Evolutionary conservation across 2,329 filamentous ascomycete species (phyloP), one percentile per base, ranked within the genome.

Genomic region (Arthroderma sp.): DNA sequence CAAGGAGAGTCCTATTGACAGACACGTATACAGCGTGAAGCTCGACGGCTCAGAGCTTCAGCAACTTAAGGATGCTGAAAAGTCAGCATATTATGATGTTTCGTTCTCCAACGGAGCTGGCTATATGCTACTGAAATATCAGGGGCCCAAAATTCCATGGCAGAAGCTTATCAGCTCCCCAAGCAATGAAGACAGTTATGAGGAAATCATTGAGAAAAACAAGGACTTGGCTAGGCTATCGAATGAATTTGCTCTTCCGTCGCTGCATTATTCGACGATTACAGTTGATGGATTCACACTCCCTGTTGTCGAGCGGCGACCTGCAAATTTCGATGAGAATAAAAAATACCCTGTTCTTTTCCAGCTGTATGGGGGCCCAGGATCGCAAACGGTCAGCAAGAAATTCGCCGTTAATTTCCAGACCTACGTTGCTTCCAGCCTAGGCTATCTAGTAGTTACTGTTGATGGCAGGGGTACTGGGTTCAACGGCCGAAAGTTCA

Each of bases 331-430:
- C 68, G 81, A 90, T 69, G 77, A 82, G 17, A 84, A 83, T 65
- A 91, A 87, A 73, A 84, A 87, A 67, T 97, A 98, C 65, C 93
- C 93, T 0, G 90, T 98, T 0, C 80, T 98, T 3, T 98, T 98
- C 77, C 86, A 88, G 66, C 85, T 96, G 59, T 98, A 98, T 75
- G 91, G 88, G 23, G 93, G 93, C 0, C 93, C 93, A 0, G 88
- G 87, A n/a, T 96, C 90, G 17, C 94, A 98, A 69, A 81, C 81
- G 6, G 93, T 98, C 1, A 78, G 81, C 65, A 91, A 91, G 68
- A 80, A 73, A 57, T 98, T 96, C 73, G 72, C 70, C 8, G 83
- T 98, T 59, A 87, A 96, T 69, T 98, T 95, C 69, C 89, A 97
- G 68, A 81, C 88, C 5, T 97, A 93, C 68, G 77, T 96, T 43